phyloP scores from a whole-genome alignment of 441 rosid species.

The Brassica balearica region DNA sequence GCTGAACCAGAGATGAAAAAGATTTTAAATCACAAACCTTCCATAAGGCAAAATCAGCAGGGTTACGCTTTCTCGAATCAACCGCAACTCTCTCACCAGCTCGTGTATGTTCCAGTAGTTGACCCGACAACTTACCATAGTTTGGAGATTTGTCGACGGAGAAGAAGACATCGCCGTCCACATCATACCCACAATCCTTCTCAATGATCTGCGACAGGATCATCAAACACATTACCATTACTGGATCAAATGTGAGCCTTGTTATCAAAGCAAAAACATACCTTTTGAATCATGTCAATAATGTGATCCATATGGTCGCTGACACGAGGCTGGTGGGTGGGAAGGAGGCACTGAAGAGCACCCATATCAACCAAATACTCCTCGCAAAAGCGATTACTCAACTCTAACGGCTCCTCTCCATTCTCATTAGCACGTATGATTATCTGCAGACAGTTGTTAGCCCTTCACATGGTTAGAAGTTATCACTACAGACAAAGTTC shows the following conservation, averaged over 20 bases:
- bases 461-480: too few species aligned
- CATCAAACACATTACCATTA: conserved; percentile 11
- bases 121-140: conserved; percentile 84
- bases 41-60: conserved; percentile 96
- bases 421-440: conserved; percentile 74
- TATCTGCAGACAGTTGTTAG: conserved; percentile 54
- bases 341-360: conserved; percentile 77
- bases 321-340: conserved; percentile 84
- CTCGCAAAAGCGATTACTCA: conserved; percentile 70
- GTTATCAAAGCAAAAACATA: conserved; percentile 38
- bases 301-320: conserved; percentile 82
- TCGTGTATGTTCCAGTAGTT: conserved; percentile 69
- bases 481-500: background rate
- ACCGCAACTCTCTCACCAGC: conserved; percentile 92
- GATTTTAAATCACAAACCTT: conserved; percentile 57
- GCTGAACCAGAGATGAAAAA: background rate
- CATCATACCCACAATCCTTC: conserved; percentile 72
- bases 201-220: conserved; percentile 68
- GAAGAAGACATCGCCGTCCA: conserved; percentile 88
- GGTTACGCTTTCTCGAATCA: conserved; percentile 82
- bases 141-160: conserved; percentile 78
- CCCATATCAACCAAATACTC: conserved; percentile 82
- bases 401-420: conserved; percentile 61
- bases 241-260: background rate
- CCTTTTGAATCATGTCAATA: conserved; percentile 73